These are phyloP conservation scores for Prunus mira DNA, from an alignment of 306 rosid genomes.

Conservation along the genomic window DNA sequence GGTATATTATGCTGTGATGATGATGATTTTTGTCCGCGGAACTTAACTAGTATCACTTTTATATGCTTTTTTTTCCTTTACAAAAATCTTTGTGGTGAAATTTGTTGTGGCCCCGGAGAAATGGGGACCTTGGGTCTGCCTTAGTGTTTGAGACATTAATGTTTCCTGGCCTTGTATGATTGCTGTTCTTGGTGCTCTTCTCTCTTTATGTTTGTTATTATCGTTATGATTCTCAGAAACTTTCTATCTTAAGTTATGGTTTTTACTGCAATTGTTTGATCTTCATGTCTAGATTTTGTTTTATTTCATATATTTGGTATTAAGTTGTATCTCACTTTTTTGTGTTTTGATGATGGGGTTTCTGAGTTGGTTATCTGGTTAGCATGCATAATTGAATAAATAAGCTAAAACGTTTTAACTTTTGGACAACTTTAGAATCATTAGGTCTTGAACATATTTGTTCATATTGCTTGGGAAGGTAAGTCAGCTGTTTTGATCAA, in stretches of 20 bases:
- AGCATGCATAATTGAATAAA: not conserved
- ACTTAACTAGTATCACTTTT: too few relatives aligned
- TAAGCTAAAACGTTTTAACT: not conserved
- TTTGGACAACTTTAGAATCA: not conserved
- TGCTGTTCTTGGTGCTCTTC: constrained; percentile 2
- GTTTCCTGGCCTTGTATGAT: not conserved
- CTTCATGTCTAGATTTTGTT: not conserved
- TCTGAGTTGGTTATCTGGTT: not conserved
- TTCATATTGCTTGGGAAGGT: not conserved
- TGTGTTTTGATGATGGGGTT: not conserved
- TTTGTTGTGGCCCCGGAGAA: not conserved
- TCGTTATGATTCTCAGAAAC: constrained; percentile 22
- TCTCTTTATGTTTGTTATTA: constrained; percentile 27
- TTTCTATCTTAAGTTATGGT: not conserved
- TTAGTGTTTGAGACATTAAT: not conserved
- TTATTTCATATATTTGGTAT: not conserved
- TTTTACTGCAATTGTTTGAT: constrained; percentile 1
- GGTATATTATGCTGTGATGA: not conserved
- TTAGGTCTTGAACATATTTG: not conserved
- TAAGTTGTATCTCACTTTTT: not conserved
- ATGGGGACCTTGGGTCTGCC: constrained; percentile 34
- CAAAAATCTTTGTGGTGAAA: not conserved
- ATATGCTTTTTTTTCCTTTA: not conserved
- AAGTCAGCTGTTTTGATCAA: not conserved
- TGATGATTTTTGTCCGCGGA: too few relatives aligned